Evolutionary conservation across 208 protist species (phyloP), one percentile per base, ranked within the genome.

Genomic region (Acanthamoeba sp.): DNA sequence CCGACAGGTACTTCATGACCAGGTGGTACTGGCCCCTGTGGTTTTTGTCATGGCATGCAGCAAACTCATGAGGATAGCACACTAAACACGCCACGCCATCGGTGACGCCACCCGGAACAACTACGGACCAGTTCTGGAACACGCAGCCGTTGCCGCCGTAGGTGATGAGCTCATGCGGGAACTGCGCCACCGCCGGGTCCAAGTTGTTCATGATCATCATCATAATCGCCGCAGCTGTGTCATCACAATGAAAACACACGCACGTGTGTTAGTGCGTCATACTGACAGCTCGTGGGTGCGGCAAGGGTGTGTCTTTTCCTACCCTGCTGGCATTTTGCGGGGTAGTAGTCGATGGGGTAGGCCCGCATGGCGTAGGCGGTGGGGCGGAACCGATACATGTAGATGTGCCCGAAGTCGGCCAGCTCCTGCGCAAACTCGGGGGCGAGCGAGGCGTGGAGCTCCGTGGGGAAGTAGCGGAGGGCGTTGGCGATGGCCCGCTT

Each of bases 151-250:
- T 98, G 24, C 97, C 97, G 55, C 98, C 98, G 93, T 98, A 98
- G 14, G 98, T 98, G 32, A 98, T 97, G 14, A 98, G 96, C 85
- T 98, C 98, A 52, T 98, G 96, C 27, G 98, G 98, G 89, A 97
- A 98, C 97, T 98, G 97, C 24, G 98, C 98, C 22, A 98, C 97
- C 34, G 89, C 73, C 38, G 91, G 66, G 71, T 98, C 98, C 48
- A 98, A 94, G 95, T 98, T 98, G 89, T 98, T 98, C 95, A 97
- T 96, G 78, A 98, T 98, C 98, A 98, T 98, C 55, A 98, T 34
- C 97, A 98, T 98, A 42, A 98, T 98, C 4, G 97, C 94, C 40
- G 96, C 96, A 24, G 98, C 98, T 95, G 94, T 6, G 4, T 4
- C 20, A 18, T 90, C 34, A 89, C 36, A 73, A 94, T 40, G 66